phyloP scores from a whole-genome alignment of 2,329 filamentous ascomycete genomes.

The Penicillium frequentans region DNA sequence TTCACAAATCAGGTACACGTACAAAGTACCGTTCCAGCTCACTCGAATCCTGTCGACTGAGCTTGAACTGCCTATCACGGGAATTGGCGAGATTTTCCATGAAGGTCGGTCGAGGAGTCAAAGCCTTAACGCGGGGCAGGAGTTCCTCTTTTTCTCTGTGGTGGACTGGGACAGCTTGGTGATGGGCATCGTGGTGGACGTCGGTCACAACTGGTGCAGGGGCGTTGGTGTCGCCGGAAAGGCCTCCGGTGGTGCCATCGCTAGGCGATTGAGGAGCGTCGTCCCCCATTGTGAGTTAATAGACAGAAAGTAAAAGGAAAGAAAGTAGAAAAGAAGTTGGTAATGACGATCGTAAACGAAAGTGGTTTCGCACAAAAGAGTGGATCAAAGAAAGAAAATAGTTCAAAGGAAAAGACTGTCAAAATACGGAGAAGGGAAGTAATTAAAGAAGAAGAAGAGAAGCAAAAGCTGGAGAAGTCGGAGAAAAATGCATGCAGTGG shows the following conservation, averaged over 20 bases:
- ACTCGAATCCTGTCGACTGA: constrained; percentile 32
- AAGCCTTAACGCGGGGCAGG: not conserved
- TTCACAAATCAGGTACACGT: constrained; percentile 19
- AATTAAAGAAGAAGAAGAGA: not conserved
- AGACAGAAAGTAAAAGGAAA: not conserved
- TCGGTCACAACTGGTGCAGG: constrained; percentile 17
- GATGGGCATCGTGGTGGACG: constrained; percentile 11
- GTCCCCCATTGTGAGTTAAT: constrained; percentile 10
- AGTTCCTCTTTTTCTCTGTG: not conserved
- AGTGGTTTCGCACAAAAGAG: not conserved
- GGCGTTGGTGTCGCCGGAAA: constrained; percentile 8
- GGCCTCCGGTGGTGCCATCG: not conserved
- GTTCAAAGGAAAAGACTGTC: not conserved
- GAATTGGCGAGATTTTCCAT: constrained; percentile 33
- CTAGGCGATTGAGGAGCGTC: not conserved
- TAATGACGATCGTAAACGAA: not conserved
- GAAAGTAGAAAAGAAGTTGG: not conserved
- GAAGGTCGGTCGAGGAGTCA: constrained; percentile 30
- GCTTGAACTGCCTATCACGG: constrained; percentile 31
- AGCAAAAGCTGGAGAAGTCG: not conserved
- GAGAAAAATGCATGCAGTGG: constrained; percentile 6
- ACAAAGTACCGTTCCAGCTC: constrained; percentile 64
- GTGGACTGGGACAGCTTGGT: not conserved
- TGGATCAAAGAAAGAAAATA: not conserved
- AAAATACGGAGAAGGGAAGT: not conserved